A percentile compares a stretch with the other conserved stretches of the same genome.
Evolutionary conservation across 208 protist species (phyloP).

Genomic region (Angomonas deanei): DNA sequence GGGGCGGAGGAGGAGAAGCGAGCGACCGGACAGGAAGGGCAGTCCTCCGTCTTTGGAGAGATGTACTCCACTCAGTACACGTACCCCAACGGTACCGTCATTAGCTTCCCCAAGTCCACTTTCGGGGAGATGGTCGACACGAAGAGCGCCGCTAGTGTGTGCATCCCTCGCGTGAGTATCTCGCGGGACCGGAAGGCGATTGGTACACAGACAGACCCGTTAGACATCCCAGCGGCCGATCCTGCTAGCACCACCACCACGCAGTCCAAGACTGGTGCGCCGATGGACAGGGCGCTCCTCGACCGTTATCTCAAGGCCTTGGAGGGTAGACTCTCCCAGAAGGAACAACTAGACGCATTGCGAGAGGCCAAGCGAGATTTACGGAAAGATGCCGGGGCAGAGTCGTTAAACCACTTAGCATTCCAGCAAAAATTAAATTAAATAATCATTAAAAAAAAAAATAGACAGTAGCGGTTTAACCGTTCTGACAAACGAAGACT

Average conservation of each 20-base stretch:
- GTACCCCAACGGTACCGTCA: slow-evolving; percentile 21
- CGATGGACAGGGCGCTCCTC: slow-evolving; percentile 13
- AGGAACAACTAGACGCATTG: slow-evolving; percentile 21
- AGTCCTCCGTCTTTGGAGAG: slow-evolving; percentile 5
- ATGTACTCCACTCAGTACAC: slow-evolving; percentile 15
- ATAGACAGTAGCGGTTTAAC: background rate
- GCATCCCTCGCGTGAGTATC: background rate
- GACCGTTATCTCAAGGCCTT: slow-evolving; percentile 20
- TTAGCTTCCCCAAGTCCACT: slow-evolving; percentile 23
- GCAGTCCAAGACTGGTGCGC: background rate
- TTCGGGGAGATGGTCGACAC: slow-evolving; percentile 23
- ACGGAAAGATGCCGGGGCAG: slow-evolving; percentile 3
- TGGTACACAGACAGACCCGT: slow-evolving; percentile 14
- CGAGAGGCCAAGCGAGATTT: slow-evolving; percentile 14
- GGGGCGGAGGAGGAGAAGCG: background rate
- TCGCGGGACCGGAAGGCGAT: background rate
- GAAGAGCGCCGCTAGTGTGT: background rate
- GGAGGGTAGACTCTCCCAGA: slow-evolving; percentile 18
- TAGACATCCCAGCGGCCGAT: no score
- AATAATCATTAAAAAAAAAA: background rate
- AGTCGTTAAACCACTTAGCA: background rate
- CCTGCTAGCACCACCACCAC: background rate
- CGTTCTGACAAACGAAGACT: no score
- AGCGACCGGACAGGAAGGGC: background rate
- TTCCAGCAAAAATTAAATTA: slow-evolving; percentile 3